Percentiles rank a stretch among this genome's conserved stretches.
Evolutionary conservation across 1,139 yeast genomes (phyloP).

Genomic region (Yamadazyma sp.): DNA sequence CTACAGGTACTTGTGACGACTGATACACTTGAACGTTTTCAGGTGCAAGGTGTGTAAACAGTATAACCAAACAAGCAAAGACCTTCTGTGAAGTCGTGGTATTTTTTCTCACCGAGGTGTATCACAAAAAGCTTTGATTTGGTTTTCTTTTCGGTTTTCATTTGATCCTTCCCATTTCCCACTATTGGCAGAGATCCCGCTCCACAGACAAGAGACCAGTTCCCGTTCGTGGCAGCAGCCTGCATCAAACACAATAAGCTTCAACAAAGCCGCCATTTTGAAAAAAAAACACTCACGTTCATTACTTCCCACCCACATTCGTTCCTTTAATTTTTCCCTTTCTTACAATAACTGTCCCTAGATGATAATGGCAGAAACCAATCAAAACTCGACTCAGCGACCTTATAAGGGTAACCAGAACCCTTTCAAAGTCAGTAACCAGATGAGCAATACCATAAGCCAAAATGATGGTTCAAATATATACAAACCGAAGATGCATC

Average conservation of each 20-base stretch:
- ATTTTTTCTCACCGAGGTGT: background rate
- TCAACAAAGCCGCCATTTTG: too few relatives aligned
- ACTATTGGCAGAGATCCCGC: too few relatives aligned
- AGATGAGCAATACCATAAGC: conserved; percentile 2
- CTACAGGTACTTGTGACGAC: too few relatives aligned
- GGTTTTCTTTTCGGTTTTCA: background rate
- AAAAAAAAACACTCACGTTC: background rate
- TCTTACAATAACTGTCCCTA: background rate
- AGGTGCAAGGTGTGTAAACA: too few relatives aligned
- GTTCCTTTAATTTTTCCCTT: background rate
- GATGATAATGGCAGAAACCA: conserved; percentile 10
- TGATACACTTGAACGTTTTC: too few relatives aligned
- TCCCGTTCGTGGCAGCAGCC: too few relatives aligned
- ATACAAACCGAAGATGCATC: conserved; percentile 9
- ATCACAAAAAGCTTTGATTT: too few relatives aligned
- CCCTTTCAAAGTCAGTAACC: conserved; percentile 3
- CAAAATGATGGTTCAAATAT: conserved; percentile 1
- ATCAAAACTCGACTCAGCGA: conserved; percentile 4
- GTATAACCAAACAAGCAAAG: too few relatives aligned
- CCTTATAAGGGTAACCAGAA: conserved; percentile 2
- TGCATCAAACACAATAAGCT: too few relatives aligned
- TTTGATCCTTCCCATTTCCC: too few relatives aligned
- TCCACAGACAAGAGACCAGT: too few relatives aligned
- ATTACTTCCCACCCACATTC: conserved; percentile 1
- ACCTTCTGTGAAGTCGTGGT: too few relatives aligned